A percentile compares a stretch with the other conserved stretches of the same genome.
These are phyloP conservation scores for Elongisporangium undulatum DNA, from an alignment of 352 stramenopile genomes.

Conservation along the genomic window DNA sequence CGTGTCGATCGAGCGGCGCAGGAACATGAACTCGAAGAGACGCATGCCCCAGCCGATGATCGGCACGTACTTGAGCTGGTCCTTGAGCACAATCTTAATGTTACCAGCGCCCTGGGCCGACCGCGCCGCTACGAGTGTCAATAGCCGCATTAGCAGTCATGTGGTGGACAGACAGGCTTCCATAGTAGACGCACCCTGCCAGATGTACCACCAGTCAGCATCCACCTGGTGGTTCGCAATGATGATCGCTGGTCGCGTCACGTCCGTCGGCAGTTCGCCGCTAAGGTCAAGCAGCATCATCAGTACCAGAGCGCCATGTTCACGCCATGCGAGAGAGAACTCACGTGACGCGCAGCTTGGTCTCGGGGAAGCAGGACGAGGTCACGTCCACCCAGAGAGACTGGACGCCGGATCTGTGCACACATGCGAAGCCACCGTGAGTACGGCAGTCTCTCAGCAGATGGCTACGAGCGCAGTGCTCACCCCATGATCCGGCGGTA, in stretches of 20 bases:
- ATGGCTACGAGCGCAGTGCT: slow-evolving; percentile 2
- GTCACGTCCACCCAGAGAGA: slow-evolving; percentile 86
- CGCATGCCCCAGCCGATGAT: slow-evolving; percentile 89
- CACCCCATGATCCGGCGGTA: slow-evolving; percentile 80
- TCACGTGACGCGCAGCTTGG: slow-evolving; percentile 75
- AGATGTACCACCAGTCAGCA: slow-evolving; percentile 93
- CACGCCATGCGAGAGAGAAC: slow-evolving; percentile 14
- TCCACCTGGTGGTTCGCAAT: slow-evolving; percentile 92
- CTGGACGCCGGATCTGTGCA: slow-evolving; percentile 53
- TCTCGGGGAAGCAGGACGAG: slow-evolving; percentile 80
- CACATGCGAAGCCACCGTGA: not conserved
- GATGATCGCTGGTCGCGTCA: slow-evolving; percentile 76
- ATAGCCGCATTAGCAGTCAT: not conserved
- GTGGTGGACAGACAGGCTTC: not conserved
- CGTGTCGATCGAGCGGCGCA: slow-evolving; percentile 77
- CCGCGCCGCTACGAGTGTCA: slow-evolving; percentile 38
- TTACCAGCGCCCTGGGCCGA: slow-evolving; percentile 58
- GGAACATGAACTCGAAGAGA: slow-evolving; percentile 89
- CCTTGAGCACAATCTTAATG: slow-evolving; percentile 91
- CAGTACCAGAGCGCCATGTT: not conserved
- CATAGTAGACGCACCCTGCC: slow-evolving; percentile 36
- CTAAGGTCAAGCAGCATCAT: slow-evolving; percentile 12
- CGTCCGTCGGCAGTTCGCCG: slow-evolving; percentile 73
- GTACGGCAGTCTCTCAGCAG: slow-evolving; percentile 10
- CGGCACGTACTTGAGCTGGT: slow-evolving; percentile 86